Base-by-base conservation (phyloP, 257 asterid genomes). In the Nicotiana tabacum region DNA sequence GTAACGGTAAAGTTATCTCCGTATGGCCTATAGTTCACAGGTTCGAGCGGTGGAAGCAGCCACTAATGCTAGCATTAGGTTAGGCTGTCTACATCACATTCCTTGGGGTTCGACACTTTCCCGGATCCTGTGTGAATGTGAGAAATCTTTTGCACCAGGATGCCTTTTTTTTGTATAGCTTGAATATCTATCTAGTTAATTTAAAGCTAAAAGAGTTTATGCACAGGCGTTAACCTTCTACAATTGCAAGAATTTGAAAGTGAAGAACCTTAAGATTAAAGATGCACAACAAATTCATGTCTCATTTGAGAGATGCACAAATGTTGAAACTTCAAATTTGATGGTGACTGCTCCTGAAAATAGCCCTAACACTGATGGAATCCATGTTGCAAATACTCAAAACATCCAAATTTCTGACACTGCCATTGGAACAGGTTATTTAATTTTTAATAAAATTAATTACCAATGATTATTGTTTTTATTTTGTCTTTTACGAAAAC, bases 331-430 rank as follows among this genome's bases (percentile, higher is more conserved):
- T 24, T 90, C 93, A 1, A 88, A 89, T 53, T 85, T 92, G 32
- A 84, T 53, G 17, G 90, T 95, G 69, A 83, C 32, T 9, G 78
- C 99, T 61, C 93, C 98, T 0, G 90, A 58, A 69, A 81, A 78
- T 9, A 92, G 97, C 82, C 98, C 99, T 27, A 95, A 95, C 56
- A 95, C 99, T 13, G 98, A 95, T 77, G 99, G 98, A 83, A 92
- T 95, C 66, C 98, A 95, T 86, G 82, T 93, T 24, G 61, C 93
- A 1, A 66, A 43, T 37, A 90, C 93, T 32, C 87, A 87, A 82
- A 84, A 92, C 82, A 89, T 95, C 35, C 86, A 84, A 17, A 89
- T 95, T 24, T 90, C 92, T 3, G 66, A 48, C 86, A 82, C 87
- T 82, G 85, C 51, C 9, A 93, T 95, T 12, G 92, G 81, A 89